These are phyloP conservation scores for Zygnema circumcarinatum DNA, from an alignment of 139 green algal species.

Conservation along the genomic window DNA sequence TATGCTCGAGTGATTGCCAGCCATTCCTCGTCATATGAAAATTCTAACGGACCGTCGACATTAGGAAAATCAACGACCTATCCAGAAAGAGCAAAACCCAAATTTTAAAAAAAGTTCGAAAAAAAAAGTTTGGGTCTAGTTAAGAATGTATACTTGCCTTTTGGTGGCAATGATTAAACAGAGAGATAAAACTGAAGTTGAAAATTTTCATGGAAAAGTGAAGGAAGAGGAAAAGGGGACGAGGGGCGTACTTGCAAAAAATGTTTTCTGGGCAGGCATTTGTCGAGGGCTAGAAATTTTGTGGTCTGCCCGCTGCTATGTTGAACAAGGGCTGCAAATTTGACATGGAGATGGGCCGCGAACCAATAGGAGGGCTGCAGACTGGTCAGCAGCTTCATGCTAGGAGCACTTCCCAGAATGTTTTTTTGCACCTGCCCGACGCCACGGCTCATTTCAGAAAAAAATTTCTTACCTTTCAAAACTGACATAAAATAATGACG, in stretches of 20 bases:
- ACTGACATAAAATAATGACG: no score
- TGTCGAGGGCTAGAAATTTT: slow-evolving; percentile 94
- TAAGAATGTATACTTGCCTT: no score
- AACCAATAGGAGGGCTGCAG: slow-evolving; percentile 94
- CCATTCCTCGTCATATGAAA: slow-evolving; percentile 95
- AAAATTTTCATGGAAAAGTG: neutral
- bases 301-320: slow-evolving; percentile 72
- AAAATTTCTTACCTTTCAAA: no score
- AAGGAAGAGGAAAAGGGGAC: slow-evolving; percentile 4
- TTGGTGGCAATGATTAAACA: no score
- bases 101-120: neutral
- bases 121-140: neutral
- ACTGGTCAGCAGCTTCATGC: slow-evolving; percentile 54
- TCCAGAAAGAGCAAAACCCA: neutral
- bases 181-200: neutral
- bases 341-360: slow-evolving; percentile 92
- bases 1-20: slow-evolving; percentile 80
- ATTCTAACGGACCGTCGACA: slow-evolving; percentile 66
- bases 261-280: slow-evolving; percentile 89
- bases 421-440: slow-evolving; percentile 45
- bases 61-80: slow-evolving; percentile 79
- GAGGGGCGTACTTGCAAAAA: slow-evolving; percentile 87
- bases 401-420: slow-evolving; percentile 61
- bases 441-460: neutral
- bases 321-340: slow-evolving; percentile 87